Evolutionary conservation across 2,329 filamentous ascomycete species (phyloP).

Genomic region (Mycosphaerella sp.): DNA sequence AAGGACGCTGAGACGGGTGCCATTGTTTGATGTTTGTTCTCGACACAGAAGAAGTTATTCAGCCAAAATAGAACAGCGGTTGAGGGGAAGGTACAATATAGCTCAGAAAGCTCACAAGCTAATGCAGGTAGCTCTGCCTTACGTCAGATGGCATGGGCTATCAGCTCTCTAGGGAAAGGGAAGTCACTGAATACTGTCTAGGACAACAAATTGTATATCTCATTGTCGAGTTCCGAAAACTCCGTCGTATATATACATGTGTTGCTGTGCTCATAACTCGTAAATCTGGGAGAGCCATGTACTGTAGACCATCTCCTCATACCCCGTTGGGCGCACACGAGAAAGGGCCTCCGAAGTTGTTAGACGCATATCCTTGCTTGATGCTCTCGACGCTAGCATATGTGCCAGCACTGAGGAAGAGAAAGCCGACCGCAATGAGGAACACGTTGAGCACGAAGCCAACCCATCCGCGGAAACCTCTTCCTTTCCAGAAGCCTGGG

Average conservation of each 20-base stretch:
- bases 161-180: background rate
- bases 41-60: background rate
- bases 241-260: background rate
- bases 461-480: slow-evolving; percentile 48
- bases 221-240: background rate
- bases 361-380: slow-evolving; percentile 52
- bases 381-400: slow-evolving; percentile 69
- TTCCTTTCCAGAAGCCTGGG: slow-evolving; percentile 46
- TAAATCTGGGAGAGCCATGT: background rate
- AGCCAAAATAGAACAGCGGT: background rate
- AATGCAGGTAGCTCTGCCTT: background rate
- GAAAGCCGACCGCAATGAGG: slow-evolving; percentile 68
- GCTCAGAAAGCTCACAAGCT: background rate
- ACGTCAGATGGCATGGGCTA: background rate
- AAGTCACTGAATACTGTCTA: background rate
- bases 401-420: slow-evolving; percentile 75
- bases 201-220: background rate
- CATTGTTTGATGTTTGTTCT: background rate
- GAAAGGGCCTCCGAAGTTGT: slow-evolving; percentile 50
- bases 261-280: background rate
- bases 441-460: slow-evolving; percentile 62
- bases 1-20: slow-evolving; percentile 33
- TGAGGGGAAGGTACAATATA: background rate
- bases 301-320: background rate
- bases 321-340: slow-evolving; percentile 3